Evolutionary conservation across 2,329 filamentous ascomycete genomes (phyloP).

Genomic region (Penicillium sp.): DNA sequence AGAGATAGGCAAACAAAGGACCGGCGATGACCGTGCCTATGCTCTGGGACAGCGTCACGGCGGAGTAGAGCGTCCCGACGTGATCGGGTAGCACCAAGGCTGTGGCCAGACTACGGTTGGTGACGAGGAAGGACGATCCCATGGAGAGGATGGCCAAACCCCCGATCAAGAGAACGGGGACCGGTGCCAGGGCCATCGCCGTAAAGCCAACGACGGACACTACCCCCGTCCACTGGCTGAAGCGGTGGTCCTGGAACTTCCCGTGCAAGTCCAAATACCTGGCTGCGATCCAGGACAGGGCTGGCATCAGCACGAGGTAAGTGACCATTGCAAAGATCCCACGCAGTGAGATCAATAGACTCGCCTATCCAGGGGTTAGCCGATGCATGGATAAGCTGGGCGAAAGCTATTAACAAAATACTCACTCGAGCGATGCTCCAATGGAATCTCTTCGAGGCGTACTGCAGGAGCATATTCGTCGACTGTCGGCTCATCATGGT

Average conservation of each 20-base stretch:
- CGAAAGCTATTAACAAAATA: no score
- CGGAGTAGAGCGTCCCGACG: conserved; percentile 30
- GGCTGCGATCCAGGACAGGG: conserved; percentile 13
- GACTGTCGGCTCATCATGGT: conserved; percentile 23
- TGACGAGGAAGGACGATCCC: conserved; percentile 23
- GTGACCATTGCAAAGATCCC: conserved; percentile 22
- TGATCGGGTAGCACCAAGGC: conserved; percentile 26
- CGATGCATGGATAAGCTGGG: no score
- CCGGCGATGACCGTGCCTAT: conserved; percentile 25
- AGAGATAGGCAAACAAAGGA: conserved; percentile 29
- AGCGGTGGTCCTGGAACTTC: conserved; percentile 20
- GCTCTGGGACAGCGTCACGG: conserved; percentile 23
- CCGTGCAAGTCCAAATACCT: conserved; percentile 22
- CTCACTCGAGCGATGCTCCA: conserved; percentile 30
- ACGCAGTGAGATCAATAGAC: conserved; percentile 29
- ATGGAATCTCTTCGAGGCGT: conserved; percentile 29
- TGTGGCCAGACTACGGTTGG: conserved; percentile 28
- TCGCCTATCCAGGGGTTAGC: conserved; percentile 21
- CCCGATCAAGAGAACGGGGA: conserved; percentile 16
- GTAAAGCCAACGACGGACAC: conserved; percentile 23
- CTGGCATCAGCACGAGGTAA: conserved; percentile 26
- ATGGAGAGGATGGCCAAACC: conserved; percentile 27
- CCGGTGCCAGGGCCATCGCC: conserved; percentile 17
- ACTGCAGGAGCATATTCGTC: conserved; percentile 28
- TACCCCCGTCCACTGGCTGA: conserved; percentile 22